Base-by-base conservation (phyloP, 352 stramenopile species). In the Globisporangium spinosum region DNA sequence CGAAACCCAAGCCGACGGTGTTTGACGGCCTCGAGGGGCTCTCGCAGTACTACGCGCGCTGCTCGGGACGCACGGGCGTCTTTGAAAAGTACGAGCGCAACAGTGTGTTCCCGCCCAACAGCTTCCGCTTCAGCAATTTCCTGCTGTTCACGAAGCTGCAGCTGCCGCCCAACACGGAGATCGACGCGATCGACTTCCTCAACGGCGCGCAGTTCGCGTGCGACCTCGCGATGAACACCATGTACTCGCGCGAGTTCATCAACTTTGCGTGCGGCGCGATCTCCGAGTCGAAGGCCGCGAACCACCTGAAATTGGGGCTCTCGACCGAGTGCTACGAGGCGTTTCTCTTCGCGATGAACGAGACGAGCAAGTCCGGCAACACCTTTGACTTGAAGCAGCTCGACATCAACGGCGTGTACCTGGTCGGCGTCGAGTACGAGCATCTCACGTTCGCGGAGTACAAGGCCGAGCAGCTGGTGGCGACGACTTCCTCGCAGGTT, bases 221-320 rank as follows among this genome's bases (percentile, higher is more conserved):
- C 51, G 79, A 88, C 56, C 45, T 82, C 25, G 77, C 71, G 2
- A 73, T 85, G 67, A 69, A 84, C 55, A 80, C 76, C 23, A 83
- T 88, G 76, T 85, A 88, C 71, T 84, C 73, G 69, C 74, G 47
- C 23, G 78, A 85, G 67, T 83, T 88, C 45, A 67, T 84, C 13
- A 82, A 83, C 45, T 85, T 78, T 34, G 74, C 79, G 22, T 74
- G 62, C 35, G 75, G 77, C n/a, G 70, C 63, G 17, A 77, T 83
- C 57, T 73, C 62, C 15, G 70, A 83, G 61, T 84, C 77, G 3
- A 49, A 61, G 15, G 76, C 75, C 2, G 64, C 64, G n/a, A 51
- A 34, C 3, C 40, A 62, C n/a, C 22, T 69, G 3, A 74, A 73
- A 8, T 70, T 58, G 0, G 70, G 69, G 49, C 65, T 83, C 29